Percentiles rank a stretch among this genome's conserved stretches.
Evolutionary conservation across 2,329 filamentous ascomycete genomes (phyloP).

Genomic region (Aspergillus pseudoterreus): DNA sequence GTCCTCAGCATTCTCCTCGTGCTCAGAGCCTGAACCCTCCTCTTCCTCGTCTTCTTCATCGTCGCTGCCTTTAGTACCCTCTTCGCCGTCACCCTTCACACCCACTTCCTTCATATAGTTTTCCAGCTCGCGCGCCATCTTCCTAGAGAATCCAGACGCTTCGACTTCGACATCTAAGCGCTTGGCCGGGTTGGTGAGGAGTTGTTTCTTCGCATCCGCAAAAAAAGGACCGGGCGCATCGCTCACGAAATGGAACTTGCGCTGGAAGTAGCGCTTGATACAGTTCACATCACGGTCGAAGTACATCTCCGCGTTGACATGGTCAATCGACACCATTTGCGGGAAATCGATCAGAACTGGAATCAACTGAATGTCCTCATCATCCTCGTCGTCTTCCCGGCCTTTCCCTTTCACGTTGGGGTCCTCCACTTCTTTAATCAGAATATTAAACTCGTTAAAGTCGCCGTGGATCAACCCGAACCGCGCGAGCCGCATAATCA

Average conservation of each 20-base stretch:
- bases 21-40: conserved; percentile 29
- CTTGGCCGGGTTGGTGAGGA: conserved; percentile 58
- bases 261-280: conserved; percentile 88
- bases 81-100: conserved; percentile 48
- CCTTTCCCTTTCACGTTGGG: conserved; percentile 36
- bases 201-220: conserved; percentile 72
- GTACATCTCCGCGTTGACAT: conserved; percentile 91
- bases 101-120: conserved; percentile 76
- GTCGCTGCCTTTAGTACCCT: conserved; percentile 39
- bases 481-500: conserved; percentile 78
- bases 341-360: conserved; percentile 96
- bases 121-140: conserved; percentile 93
- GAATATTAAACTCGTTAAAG: conserved; percentile 98
- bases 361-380: conserved; percentile 53
- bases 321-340: conserved; percentile 95
- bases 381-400: conserved; percentile 24
- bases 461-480: conserved; percentile 94
- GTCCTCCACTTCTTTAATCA: conserved; percentile 71
- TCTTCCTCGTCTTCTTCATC: conserved; percentile 31
- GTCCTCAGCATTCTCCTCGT: conserved; percentile 23
- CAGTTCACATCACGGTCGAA: conserved; percentile 95
- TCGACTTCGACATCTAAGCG: conserved; percentile 84
- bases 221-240: conserved; percentile 82
- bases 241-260: conserved; percentile 81
- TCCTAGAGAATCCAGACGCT: conserved; percentile 92